phyloP scores from a whole-genome alignment of 2,329 filamentous ascomycete genomes.

The Cytospora mali region DNA sequence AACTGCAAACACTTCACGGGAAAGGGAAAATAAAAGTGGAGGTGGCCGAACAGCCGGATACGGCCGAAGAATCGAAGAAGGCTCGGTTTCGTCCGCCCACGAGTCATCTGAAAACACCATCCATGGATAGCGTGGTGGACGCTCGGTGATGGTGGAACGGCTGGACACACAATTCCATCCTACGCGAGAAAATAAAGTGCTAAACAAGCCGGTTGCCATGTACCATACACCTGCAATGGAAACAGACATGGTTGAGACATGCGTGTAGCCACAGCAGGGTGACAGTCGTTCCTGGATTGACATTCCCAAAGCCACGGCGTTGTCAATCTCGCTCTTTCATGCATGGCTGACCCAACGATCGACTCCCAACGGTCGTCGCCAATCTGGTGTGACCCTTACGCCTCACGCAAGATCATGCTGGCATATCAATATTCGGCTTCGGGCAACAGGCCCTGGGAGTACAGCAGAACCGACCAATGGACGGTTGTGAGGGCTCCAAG shows the following conservation, averaged over 20 bases:
- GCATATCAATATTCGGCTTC: neutral
- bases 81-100: slow-evolving; percentile 12
- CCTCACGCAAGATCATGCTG: slow-evolving; percentile 12
- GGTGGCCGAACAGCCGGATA: neutral
- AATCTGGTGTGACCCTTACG: slow-evolving; percentile 24
- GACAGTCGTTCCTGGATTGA: neutral
- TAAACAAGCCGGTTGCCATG: neutral
- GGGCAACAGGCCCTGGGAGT: neutral
- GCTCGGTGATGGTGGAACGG: neutral
- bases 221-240: neutral
- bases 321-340: slow-evolving; percentile 30
- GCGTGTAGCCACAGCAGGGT: neutral
- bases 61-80: neutral
- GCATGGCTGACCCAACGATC: slow-evolving; percentile 33
- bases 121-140: neutral
- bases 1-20: neutral
- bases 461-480: neutral
- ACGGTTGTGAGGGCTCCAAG: neutral
- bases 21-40: neutral
- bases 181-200: slow-evolving; percentile 2
- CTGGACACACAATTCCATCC: neutral
- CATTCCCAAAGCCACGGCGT: slow-evolving; percentile 19
- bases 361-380: slow-evolving; percentile 23
- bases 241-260: slow-evolving; percentile 22
- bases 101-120: slow-evolving; percentile 10